Conservation (phyloP, 225 moss, liverwort and hornwort genomes). For the Antitrichia curtipendula region DNA sequence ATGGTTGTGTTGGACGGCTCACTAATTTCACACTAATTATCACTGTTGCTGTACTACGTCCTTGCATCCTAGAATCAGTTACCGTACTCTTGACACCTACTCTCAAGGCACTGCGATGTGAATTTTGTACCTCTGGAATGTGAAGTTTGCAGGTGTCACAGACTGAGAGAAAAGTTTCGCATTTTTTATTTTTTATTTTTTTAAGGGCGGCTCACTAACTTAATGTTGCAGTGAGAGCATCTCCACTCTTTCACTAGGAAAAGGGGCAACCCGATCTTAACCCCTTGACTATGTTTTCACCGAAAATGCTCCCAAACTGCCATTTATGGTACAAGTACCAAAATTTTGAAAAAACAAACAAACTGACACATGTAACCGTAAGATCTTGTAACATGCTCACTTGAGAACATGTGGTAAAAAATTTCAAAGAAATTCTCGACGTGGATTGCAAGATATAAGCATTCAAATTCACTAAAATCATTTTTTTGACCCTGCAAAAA, state of each 20-base stretch:
- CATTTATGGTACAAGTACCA: too few relatives aligned
- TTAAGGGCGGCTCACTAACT: background rate
- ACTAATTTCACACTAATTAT: background rate
- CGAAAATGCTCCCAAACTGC: too few relatives aligned
- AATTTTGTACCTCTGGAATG: background rate
- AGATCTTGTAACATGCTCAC: too few relatives aligned
- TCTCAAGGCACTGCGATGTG: background rate
- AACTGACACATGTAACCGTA: too few relatives aligned
- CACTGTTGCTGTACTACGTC: background rate
- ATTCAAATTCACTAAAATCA: too few relatives aligned
- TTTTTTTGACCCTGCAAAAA: too few relatives aligned
- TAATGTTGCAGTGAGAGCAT: background rate
- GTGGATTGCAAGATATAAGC: too few relatives aligned
- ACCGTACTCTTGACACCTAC: background rate
- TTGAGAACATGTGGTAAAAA: too few relatives aligned
- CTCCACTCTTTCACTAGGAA: background rate
- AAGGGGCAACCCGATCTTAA: too few relatives aligned
- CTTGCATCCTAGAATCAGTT: background rate
- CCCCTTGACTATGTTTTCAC: too few relatives aligned
- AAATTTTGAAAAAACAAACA: too few relatives aligned
- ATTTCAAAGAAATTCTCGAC: too few relatives aligned
- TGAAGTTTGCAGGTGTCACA: background rate
- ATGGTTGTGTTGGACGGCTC: background rate
- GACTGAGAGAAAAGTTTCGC: background rate
- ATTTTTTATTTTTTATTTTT: background rate